phyloP scores from a whole-genome alignment of 768 basidiomycete species.

The Xerocomus brunneocitrinus region DNA sequence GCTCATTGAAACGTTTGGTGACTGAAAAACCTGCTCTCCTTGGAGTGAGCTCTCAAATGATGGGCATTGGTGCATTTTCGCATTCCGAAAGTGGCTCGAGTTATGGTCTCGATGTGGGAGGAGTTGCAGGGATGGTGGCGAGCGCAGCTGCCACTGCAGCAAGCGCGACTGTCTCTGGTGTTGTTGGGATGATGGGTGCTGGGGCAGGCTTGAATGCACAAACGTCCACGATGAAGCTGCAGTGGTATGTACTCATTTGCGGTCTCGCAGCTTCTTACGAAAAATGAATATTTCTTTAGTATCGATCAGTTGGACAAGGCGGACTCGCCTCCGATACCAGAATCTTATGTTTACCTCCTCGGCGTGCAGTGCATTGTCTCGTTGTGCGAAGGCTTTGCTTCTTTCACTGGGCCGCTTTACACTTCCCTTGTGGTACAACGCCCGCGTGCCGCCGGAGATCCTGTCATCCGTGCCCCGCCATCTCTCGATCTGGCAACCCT shows the following conservation, averaged over 20 bases:
- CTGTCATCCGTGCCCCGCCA: conserved; percentile 65
- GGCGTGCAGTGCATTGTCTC: conserved; percentile 84
- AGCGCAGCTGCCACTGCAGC: conserved; percentile 78
- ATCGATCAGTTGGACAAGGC: conserved; percentile 99
- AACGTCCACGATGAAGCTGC: conserved; percentile 78
- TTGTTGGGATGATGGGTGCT: conserved; percentile 80
- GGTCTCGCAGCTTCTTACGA: not conserved
- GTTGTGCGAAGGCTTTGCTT: conserved; percentile 80
- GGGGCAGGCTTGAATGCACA: conserved; percentile 69
- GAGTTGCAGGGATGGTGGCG: conserved; percentile 79
- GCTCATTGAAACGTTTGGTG: conserved; percentile 78
- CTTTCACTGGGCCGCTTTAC: conserved; percentile 73
- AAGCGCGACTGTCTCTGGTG: conserved; percentile 77
- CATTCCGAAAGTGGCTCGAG: conserved; percentile 26
- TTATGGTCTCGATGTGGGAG: conserved; percentile 60
- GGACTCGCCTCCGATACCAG: conserved; percentile 89
- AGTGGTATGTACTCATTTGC: conserved; percentile 57
- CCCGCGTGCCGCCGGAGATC: conserved; percentile 57
- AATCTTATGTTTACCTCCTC: conserved; percentile 89
- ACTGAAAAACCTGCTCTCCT: conserved; percentile 86
- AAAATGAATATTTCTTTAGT: conserved; percentile 38
- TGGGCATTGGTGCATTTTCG: conserved; percentile 63
- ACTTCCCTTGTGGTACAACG: conserved; percentile 63
- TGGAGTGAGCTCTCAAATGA: conserved; percentile 75
- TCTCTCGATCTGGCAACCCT: conserved; percentile 61